These are phyloP conservation scores for Colletotrichum salicis DNA, from an alignment of 2,329 filamentous ascomycete genomes.

Conservation along the genomic window DNA sequence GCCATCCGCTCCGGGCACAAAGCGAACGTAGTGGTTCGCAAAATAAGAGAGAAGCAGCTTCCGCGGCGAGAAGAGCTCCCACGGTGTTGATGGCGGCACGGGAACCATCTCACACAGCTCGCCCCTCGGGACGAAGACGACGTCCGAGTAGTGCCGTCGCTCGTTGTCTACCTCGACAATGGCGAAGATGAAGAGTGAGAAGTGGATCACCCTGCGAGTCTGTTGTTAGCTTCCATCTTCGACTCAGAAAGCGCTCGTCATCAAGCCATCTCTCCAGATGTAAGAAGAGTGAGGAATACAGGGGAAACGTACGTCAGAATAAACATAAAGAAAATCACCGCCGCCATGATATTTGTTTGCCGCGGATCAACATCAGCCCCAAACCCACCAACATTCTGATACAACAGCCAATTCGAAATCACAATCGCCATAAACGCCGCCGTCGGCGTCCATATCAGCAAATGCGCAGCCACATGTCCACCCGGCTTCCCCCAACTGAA, in stretches of 20 bases:
- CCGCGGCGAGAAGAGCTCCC: slow-evolving; percentile 26
- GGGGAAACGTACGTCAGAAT: slow-evolving; percentile 12
- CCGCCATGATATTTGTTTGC: not conserved
- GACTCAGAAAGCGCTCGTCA: no score
- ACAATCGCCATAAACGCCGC: not conserved
- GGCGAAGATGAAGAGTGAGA: slow-evolving; percentile 34
- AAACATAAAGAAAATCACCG: slow-evolving; percentile 27
- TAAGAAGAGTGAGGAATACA: no score
- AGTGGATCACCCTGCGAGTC: slow-evolving; percentile 26
- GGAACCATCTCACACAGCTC: slow-evolving; percentile 24
- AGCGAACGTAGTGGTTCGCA: slow-evolving; percentile 36
- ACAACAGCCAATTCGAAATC: not conserved
- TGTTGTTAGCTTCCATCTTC: not conserved
- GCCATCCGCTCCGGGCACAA: slow-evolving; percentile 31
- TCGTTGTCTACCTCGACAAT: slow-evolving; percentile 33
- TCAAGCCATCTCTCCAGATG: no score
- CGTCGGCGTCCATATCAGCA: slow-evolving; percentile 23
- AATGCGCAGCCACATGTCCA: slow-evolving; percentile 24
- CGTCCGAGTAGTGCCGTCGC: slow-evolving; percentile 25
- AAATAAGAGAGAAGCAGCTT: slow-evolving; percentile 31
- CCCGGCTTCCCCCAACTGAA: slow-evolving; percentile 26
- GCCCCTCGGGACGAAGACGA: slow-evolving; percentile 33
- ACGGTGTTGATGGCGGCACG: slow-evolving; percentile 33
- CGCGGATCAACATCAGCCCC: not conserved
- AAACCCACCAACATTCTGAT: not conserved